These are phyloP conservation scores for Aureobasidium sp. DNA, from an alignment of 2,329 filamentous ascomycete species.

Conservation along the genomic window DNA sequence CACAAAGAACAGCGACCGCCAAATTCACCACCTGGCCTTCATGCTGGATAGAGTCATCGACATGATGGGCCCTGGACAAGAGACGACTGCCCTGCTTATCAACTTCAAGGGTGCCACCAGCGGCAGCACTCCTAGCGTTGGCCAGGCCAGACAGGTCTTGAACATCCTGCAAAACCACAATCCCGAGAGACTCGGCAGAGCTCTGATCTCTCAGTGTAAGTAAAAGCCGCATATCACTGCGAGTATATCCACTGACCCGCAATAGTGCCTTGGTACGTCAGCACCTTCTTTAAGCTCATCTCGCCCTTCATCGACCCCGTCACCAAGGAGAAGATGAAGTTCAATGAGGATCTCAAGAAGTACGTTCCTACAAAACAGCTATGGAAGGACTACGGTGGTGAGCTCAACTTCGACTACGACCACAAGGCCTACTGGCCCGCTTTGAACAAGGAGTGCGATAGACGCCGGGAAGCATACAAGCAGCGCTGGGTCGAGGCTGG, in stretches of 20 bases:
- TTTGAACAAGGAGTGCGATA: slow-evolving; percentile 62
- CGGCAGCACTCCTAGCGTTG: slow-evolving; percentile 67
- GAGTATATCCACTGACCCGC: background rate
- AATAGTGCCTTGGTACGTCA: slow-evolving; percentile 80
- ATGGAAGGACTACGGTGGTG: slow-evolving; percentile 68
- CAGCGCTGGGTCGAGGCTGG: slow-evolving; percentile 74
- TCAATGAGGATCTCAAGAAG: slow-evolving; percentile 82
- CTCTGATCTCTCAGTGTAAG: slow-evolving; percentile 80
- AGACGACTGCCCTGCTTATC: slow-evolving; percentile 78
- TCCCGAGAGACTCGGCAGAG: slow-evolving; percentile 80
- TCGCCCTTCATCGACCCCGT: slow-evolving; percentile 93
- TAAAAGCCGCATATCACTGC: slow-evolving; percentile 13
- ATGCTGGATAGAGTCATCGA: slow-evolving; percentile 91
- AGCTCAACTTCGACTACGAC: slow-evolving; percentile 85
- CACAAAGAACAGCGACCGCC: slow-evolving; percentile 74
- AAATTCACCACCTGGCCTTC: slow-evolving; percentile 89
- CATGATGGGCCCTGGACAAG: slow-evolving; percentile 76
- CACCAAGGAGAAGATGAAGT: slow-evolving; percentile 91
- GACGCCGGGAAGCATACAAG: slow-evolving; percentile 53
- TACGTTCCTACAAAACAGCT: slow-evolving; percentile 78
- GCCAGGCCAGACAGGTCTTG: slow-evolving; percentile 73
- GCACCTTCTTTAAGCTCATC: slow-evolving; percentile 93
- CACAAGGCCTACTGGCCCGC: slow-evolving; percentile 85
- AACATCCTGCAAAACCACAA: slow-evolving; percentile 93
- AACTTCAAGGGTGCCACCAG: slow-evolving; percentile 79